These are phyloP conservation scores for Boletus pseudopeckii DNA, from an alignment of 768 basidiomycete genomes.

Conservation along the genomic window DNA sequence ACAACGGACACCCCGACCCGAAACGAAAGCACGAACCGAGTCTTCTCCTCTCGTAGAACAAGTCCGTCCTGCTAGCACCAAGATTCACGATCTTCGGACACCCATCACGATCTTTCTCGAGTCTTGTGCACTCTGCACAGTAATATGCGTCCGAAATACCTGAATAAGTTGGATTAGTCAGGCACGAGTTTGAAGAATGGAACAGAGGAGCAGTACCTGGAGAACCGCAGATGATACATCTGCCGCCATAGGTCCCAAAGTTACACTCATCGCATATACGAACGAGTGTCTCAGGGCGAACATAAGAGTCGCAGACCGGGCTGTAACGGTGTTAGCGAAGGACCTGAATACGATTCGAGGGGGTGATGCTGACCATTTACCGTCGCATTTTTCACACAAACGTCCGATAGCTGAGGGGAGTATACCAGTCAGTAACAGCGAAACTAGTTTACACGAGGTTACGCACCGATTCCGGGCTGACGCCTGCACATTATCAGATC, in stretches of 20 bases:
- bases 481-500: constrained; percentile 99
- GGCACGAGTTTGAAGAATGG: not conserved
- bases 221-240: constrained; percentile 96
- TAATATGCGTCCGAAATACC: constrained; percentile 99
- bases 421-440: constrained; percentile 7
- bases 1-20: not conserved
- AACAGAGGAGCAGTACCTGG: constrained; percentile 58
- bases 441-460: not conserved
- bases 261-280: constrained; percentile 99
- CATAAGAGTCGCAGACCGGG: constrained; percentile 98
- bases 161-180: constrained; percentile 27
- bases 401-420: constrained; percentile 85
- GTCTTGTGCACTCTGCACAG: constrained; percentile 93
- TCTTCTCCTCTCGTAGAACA: constrained; percentile 88
- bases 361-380: constrained; percentile 86
- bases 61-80: constrained; percentile 88
- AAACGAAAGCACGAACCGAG: constrained; percentile 49
- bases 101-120: constrained; percentile 97
- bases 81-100: constrained; percentile 98
- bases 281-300: constrained; percentile 95
- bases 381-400: constrained; percentile 98
- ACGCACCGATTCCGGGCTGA: constrained; percentile 92
- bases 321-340: constrained; percentile 38
- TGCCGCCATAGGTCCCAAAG: constrained; percentile 95
- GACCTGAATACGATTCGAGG: not conserved